phyloP scores from a whole-genome alignment of 192 early-diverging fungal genomes.

The Entophlyctis luteolus region DNA sequence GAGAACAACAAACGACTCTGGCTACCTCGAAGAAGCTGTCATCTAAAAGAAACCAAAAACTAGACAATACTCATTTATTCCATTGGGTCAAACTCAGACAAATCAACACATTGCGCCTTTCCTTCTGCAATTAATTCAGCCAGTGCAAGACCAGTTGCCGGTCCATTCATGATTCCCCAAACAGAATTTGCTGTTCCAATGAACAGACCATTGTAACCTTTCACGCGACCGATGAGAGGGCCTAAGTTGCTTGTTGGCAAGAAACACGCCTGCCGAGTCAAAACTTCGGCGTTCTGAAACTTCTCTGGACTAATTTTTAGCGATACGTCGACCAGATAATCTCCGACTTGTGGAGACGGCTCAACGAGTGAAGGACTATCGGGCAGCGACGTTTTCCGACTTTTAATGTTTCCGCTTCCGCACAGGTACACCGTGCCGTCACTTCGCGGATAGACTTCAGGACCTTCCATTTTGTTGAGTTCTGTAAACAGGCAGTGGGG shows the following conservation, averaged over 20 bases:
- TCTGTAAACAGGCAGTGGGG: slow-evolving; percentile 19
- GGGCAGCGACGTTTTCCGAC: not conserved
- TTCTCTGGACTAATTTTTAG: not conserved
- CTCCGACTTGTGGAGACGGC: not conserved
- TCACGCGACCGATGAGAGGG: slow-evolving; percentile 4
- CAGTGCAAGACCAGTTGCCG: slow-evolving; percentile 17
- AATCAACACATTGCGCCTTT: not conserved
- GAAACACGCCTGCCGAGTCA: slow-evolving; percentile 12
- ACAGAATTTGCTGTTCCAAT: slow-evolving; percentile 15
- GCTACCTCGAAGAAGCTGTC: no score
- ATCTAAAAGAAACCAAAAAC: no score
- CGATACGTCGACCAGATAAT: not conserved
- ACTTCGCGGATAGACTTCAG: slow-evolving; percentile 20
- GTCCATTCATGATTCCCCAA: slow-evolving; percentile 26
- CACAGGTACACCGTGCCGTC: slow-evolving; percentile 22
- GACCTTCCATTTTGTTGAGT: slow-evolving; percentile 18
- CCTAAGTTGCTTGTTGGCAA: not conserved
- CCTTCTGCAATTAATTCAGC: slow-evolving; percentile 17
- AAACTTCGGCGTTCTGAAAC: not conserved
- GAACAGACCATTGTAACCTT: not conserved
- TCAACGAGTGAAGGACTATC: not conserved
- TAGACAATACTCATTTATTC: no score
- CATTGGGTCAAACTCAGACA: slow-evolving; percentile 2
- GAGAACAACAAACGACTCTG: no score
- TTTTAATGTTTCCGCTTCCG: not conserved